Evolutionary conservation across 2,329 filamentous ascomycete species (phyloP).

Genomic region (Apiospora kogelbergensis): DNA sequence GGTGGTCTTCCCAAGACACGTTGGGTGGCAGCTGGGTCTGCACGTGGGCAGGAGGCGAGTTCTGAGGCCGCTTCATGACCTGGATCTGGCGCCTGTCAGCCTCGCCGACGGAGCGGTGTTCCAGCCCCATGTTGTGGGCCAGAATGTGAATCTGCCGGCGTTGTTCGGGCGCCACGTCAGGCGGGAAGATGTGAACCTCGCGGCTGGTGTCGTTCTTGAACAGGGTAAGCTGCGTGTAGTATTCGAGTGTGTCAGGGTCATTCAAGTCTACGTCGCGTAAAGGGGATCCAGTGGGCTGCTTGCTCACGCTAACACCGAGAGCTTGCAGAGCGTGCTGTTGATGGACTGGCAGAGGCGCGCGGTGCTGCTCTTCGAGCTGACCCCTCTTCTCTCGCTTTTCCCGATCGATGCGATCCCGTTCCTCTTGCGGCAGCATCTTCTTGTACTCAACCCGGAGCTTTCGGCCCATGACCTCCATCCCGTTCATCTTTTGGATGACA

Average conservation of each 20-base stretch:
- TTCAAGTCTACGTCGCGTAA: slow-evolving; percentile 82
- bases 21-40: slow-evolving; percentile 57
- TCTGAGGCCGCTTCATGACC: slow-evolving; percentile 70
- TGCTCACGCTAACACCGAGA: slow-evolving; percentile 64
- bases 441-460: slow-evolving; percentile 98
- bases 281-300: slow-evolving; percentile 54
- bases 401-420: slow-evolving; percentile 92
- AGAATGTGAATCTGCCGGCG: slow-evolving; percentile 90
- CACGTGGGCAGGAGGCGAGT: slow-evolving; percentile 54
- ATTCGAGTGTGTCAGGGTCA: slow-evolving; percentile 81
- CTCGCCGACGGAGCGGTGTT: slow-evolving; percentile 85
- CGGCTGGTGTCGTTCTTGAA: slow-evolving; percentile 80
- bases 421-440: slow-evolving; percentile 95
- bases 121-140: slow-evolving; percentile 90
- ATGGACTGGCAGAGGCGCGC: slow-evolving; percentile 68
- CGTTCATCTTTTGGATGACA: slow-evolving; percentile 93
- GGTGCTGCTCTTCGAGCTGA: slow-evolving; percentile 95
- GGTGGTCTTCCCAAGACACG: slow-evolving; percentile 72
- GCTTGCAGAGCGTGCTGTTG: slow-evolving; percentile 87
- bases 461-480: slow-evolving; percentile 90
- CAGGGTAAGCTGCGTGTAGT: slow-evolving; percentile 85
- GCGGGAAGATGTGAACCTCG: slow-evolving; percentile 82
- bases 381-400: slow-evolving; percentile 96
- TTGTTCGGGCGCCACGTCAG: slow-evolving; percentile 77
- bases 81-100: slow-evolving; percentile 88